Conservation (phyloP, 2,329 filamentous ascomycete species). For the Juglanconis juglandina region DNA sequence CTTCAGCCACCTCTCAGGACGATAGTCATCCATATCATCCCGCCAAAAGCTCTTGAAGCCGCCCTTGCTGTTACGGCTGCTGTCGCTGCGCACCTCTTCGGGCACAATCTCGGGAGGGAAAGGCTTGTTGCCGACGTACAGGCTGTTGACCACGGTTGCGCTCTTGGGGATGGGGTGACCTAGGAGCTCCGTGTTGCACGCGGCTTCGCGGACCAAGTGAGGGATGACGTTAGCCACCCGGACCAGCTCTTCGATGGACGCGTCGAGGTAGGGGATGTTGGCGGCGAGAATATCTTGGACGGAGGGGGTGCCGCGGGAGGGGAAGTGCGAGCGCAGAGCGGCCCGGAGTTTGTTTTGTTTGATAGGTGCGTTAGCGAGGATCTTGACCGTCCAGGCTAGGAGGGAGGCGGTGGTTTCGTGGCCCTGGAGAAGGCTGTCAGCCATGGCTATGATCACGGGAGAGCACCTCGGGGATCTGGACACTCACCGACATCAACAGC, state of each 20-base stretch:
- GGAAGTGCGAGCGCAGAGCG: conserved; percentile 7
- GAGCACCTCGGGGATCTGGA: background rate
- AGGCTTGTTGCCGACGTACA: conserved; percentile 10
- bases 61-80: conserved; percentile 1
- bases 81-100: background rate
- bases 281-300: conserved; percentile 6
- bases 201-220: conserved; percentile 7
- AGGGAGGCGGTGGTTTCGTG: conserved; percentile 15
- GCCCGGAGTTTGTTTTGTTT: conserved; percentile 9
- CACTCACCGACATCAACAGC: conserved; percentile 11
- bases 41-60: conserved; percentile 9
- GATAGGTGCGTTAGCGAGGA: conserved; percentile 4
- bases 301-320: background rate
- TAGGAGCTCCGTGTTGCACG: conserved; percentile 11
- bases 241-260: conserved; percentile 15
- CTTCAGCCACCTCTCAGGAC: conserved; percentile 12
- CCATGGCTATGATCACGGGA: too few relatives aligned
- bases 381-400: conserved; percentile 15
- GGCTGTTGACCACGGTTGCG: conserved; percentile 12
- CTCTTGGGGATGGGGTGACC: conserved; percentile 7
- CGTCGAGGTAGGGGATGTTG: conserved; percentile 16
- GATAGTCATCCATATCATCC: conserved; percentile 3
- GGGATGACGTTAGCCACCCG: conserved; percentile 11
- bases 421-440: background rate
- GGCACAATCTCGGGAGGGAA: conserved; percentile 5